Evolutionary conservation across 1,139 yeast species (phyloP).

Genomic region (Yamadazyma trypodendri): DNA sequence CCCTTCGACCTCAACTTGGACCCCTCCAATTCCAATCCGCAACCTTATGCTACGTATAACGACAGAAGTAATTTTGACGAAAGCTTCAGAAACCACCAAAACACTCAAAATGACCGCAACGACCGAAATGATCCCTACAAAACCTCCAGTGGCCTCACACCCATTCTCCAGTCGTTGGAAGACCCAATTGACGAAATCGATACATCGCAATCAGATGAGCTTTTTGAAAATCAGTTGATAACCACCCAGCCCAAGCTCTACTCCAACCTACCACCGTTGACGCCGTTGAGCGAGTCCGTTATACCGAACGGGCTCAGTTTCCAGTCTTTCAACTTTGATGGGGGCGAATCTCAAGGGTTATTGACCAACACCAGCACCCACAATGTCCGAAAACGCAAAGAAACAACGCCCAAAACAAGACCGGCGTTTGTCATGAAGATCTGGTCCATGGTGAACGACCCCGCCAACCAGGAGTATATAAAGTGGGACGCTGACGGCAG

Average conservation of each 20-base stretch:
- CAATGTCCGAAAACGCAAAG: slow-evolving; percentile 22
- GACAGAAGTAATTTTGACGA: too few species aligned
- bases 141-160: slow-evolving; percentile 14
- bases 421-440: slow-evolving; percentile 91
- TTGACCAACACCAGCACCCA: slow-evolving; percentile 1
- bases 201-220: not conserved
- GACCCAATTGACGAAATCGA: slow-evolving; percentile 10
- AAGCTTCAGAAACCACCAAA: too few species aligned
- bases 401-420: slow-evolving; percentile 40
- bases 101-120: slow-evolving; percentile 1
- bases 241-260: slow-evolving; percentile 16
- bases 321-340: slow-evolving; percentile 8
- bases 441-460: slow-evolving; percentile 94
- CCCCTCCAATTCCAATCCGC: not conserved
- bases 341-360: not conserved
- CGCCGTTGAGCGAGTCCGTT: slow-evolving; percentile 37
- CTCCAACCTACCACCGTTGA: slow-evolving; percentile 29
- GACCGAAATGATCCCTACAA: not conserved
- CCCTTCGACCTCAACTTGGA: slow-evolving; percentile 17
- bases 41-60: not conserved
- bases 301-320: slow-evolving; percentile 23
- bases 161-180: slow-evolving; percentile 12
- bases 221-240: slow-evolving; percentile 15
- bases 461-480: slow-evolving; percentile 63
- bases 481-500: slow-evolving; percentile 86